Evolutionary conservation across 345 rosid species (phyloP), one percentile per base, ranked within the genome.

Genomic region (Pistacia vera): DNA sequence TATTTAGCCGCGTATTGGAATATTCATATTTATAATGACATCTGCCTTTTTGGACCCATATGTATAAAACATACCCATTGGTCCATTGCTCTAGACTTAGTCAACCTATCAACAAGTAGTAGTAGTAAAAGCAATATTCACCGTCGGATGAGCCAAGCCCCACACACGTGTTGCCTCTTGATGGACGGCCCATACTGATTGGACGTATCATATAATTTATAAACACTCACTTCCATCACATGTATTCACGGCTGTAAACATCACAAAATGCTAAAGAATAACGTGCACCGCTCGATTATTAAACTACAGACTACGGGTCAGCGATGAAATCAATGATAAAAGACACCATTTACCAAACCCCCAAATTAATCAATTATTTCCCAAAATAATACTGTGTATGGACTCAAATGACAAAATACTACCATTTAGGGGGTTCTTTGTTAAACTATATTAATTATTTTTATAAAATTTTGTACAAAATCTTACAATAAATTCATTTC

Each of bases 401-500:
- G 68, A 61, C 78, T 46, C 52, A 8, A 73, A 56, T 60, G 70
- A 56, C 11, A 44, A 79, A 41, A 48, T 4, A 1, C 7, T 71
- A 66, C 56, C 30, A 41, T 70, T 46, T 7, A 52, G 70, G 67
- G 55, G 20, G n/a, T 11, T 14, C 1, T 13, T 9, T 46, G 49
- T 10, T 0, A 49, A 49, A 49, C 25, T 49, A 1, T 2, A 49
- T 10, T 30, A 49, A 9, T 49, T 3, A 3, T 49, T 28, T 30
- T 30, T 28, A 0, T 1, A 30, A 11, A 30, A 30, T 30, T 30
- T 11, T 2, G 46, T 35, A 0, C 4, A 62, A 9, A 71, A 72
- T 61, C 7, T 71, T 20, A 8, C 11, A 78, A 78, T 71, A 81
- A 83, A 70, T 70, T 22, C 38, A 73, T 55, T 71, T 75, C 74